A percentile compares a stretch with the other conserved stretches of the same genome.
These are phyloP conservation scores for Cyberlindnera samutprakarnensis DNA, from an alignment of 805 yeast genomes.

Conservation along the genomic window DNA sequence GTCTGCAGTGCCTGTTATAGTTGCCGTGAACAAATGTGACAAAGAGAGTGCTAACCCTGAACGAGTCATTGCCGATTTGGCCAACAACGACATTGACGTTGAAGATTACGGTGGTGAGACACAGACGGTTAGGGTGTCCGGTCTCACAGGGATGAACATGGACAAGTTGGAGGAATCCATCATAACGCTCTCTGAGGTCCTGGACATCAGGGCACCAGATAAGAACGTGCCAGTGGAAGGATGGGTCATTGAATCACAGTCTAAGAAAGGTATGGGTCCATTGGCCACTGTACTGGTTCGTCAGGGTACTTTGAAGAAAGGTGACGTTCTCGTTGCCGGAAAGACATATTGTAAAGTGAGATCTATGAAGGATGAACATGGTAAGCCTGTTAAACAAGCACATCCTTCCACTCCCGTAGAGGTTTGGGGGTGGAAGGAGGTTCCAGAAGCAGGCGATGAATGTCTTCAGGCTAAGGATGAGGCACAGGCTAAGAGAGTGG, in stretches of 20 bases:
- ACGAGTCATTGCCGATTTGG: conserved; percentile 69
- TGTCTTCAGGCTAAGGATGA: conserved; percentile 73
- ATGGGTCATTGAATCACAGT: conserved; percentile 80
- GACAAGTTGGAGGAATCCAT: conserved; percentile 86
- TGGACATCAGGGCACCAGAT: conserved; percentile 62
- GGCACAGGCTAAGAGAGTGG: conserved; percentile 65
- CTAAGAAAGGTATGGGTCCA: conserved; percentile 75
- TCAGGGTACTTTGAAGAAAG: conserved; percentile 67
- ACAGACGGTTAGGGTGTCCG: conserved; percentile 82
- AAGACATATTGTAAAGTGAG: conserved; percentile 78
- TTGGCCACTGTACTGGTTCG: conserved; percentile 80
- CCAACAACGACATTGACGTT: conserved; percentile 69
- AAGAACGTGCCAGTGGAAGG: conserved; percentile 59
- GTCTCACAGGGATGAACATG: conserved; percentile 85
- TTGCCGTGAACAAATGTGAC: conserved; percentile 91
- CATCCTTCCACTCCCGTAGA: conserved; percentile 89
- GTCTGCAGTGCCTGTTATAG: conserved; percentile 76
- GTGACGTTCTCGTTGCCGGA: conserved; percentile 79
- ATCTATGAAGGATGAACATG: conserved; percentile 67
- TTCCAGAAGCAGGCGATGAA: conserved; percentile 88
- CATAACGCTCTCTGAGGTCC: conserved; percentile 73
- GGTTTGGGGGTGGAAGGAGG: conserved; percentile 87
- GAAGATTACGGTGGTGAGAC: conserved; percentile 96
- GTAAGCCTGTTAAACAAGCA: conserved; percentile 55
- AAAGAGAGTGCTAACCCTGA: conserved; percentile 69